These are phyloP conservation scores for Jacaranda copaia DNA, from an alignment of 257 asterid species.

Conservation along the genomic window DNA sequence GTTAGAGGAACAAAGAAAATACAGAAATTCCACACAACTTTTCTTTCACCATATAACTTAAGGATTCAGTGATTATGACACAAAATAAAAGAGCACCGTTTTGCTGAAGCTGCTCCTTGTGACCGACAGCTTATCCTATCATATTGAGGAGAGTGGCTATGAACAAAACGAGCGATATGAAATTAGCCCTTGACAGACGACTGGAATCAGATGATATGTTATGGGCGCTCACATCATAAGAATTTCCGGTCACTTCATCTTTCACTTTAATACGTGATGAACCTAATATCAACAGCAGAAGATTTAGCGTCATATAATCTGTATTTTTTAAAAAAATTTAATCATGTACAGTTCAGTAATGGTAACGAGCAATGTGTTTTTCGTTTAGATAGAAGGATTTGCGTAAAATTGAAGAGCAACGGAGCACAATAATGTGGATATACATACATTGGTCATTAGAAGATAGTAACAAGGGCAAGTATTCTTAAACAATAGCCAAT, in stretches of 20 bases:
- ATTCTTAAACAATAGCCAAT: too few species aligned
- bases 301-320: background rate
- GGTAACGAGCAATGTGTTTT: background rate
- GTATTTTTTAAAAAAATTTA: background rate
- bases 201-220: conserved; percentile 37
- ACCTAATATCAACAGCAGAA: conserved; percentile 51
- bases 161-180: conserved; percentile 28
- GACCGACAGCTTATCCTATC: conserved; percentile 15
- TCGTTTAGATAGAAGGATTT: too few species aligned
- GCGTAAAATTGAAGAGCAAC: too few species aligned
- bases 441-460: too few species aligned
- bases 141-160: conserved; percentile 38
- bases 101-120: too few species aligned
- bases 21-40: too few species aligned
- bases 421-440: too few species aligned
- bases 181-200: conserved; percentile 1
- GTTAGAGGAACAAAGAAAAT: too few species aligned
- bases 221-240: conserved; percentile 50
- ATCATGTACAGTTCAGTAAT: background rate
- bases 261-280: conserved; percentile 75
- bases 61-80: background rate
- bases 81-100: too few species aligned
- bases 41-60: background rate
- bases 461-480: too few species aligned
- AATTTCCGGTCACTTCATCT: conserved; percentile 66